Percentiles rank a stretch among this genome's conserved stretches.
Evolutionary conservation across 177 flowering plant genomes (phyloP).

Genomic region (Vitis hybrid): DNA sequence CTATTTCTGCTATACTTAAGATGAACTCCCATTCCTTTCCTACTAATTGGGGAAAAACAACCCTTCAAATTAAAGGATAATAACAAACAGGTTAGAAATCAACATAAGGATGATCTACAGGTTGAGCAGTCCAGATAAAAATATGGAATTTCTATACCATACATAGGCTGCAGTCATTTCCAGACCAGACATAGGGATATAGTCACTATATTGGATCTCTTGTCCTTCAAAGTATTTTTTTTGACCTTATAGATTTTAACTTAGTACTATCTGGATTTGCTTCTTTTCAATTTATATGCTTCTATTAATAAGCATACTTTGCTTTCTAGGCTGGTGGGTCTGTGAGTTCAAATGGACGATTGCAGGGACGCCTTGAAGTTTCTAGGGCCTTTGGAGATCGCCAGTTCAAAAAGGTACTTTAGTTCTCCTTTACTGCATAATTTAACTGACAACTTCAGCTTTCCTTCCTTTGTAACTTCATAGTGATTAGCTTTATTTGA

Average conservation of each 20-base stretch:
- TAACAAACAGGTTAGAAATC: neutral
- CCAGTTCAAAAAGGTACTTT: slow-evolving; percentile 80
- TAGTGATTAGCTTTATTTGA: too few relatives aligned
- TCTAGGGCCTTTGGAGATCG: slow-evolving; percentile 96
- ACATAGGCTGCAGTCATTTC: too few relatives aligned
- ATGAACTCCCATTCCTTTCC: neutral
- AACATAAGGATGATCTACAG: neutral
- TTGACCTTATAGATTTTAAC: too few relatives aligned
- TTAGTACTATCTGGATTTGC: too few relatives aligned
- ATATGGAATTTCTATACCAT: neutral
- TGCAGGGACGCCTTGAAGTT: slow-evolving; percentile 94
- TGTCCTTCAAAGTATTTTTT: neutral
- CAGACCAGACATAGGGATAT: too few relatives aligned
- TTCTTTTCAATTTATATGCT: too few relatives aligned
- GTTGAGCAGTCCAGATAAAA: neutral
- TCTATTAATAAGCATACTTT: neutral
- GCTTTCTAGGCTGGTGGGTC: slow-evolving; percentile 78
- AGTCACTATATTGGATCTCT: too few relatives aligned
- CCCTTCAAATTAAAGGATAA: neutral
- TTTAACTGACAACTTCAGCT: neutral
- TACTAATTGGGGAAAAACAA: neutral
- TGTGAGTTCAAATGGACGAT: slow-evolving; percentile 75
- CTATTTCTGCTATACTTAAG: neutral
- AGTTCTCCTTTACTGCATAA: neutral
- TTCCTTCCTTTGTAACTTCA: neutral